Conservation (phyloP, 768 basidiomycete genomes). For the Galerina marginata region DNA sequence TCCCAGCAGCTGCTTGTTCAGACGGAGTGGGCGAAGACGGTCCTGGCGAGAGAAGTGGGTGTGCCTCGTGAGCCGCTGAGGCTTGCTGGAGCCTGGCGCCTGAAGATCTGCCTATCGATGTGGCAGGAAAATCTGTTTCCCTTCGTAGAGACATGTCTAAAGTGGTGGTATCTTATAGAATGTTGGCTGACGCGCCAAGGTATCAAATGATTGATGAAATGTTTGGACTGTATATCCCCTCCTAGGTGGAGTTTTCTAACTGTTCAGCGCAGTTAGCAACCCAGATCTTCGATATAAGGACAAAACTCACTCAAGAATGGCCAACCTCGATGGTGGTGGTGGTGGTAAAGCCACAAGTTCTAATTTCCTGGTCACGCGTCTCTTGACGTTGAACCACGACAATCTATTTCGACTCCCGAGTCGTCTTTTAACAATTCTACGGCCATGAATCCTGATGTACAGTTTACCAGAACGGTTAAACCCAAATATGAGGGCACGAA, state of each 20-base stretch:
- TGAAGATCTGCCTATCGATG: slow-evolving; percentile 58
- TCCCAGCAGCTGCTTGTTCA: slow-evolving; percentile 26
- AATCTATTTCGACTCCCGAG: neutral
- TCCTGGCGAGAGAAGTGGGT: slow-evolving; percentile 64
- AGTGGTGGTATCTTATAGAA: neutral
- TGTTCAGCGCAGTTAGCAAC: neutral
- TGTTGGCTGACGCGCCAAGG: neutral
- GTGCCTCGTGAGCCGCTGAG: slow-evolving; percentile 60
- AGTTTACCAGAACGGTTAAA: slow-evolving; percentile 7
- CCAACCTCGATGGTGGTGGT: neutral
- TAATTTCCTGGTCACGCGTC: neutral
- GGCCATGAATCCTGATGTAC: slow-evolving; percentile 2
- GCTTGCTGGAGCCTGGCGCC: slow-evolving; percentile 47
- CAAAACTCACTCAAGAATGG: neutral
- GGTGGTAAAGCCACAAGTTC: neutral
- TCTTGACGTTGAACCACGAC: neutral
- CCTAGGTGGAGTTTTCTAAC: too few relatives aligned
- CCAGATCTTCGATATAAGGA: neutral
- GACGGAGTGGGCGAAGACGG: slow-evolving; percentile 34
- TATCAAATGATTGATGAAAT: neutral
- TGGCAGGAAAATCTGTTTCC: slow-evolving; percentile 49
- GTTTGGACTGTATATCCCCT: too few relatives aligned
- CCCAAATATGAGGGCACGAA: slow-evolving; percentile 16
- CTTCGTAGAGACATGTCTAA: slow-evolving; percentile 40
- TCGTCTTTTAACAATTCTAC: neutral